A percentile compares a stretch with the other conserved stretches of the same genome.
These are phyloP conservation scores for Epichloe festucae DNA, from an alignment of 2,329 filamentous ascomycete species.

Conservation along the genomic window DNA sequence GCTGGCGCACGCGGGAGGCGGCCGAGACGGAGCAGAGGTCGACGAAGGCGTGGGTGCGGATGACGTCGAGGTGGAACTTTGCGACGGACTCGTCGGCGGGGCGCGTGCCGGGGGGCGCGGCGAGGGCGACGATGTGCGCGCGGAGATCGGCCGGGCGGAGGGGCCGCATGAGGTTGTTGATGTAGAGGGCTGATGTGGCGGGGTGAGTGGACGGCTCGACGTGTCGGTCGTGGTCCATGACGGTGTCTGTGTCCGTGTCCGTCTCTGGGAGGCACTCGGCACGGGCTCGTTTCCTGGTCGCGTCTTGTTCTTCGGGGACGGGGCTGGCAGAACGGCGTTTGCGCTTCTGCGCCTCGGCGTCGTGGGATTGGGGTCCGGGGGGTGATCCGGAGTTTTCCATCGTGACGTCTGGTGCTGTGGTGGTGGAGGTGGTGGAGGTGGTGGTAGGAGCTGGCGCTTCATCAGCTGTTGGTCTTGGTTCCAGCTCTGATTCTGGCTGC, in stretches of 20 bases:
- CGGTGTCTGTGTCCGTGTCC: not conserved
- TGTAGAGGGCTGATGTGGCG: conserved; percentile 70
- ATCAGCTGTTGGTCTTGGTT: not conserved
- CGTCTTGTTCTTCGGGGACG: conserved; percentile 37
- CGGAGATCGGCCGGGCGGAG: conserved; percentile 56
- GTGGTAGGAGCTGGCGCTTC: not conserved
- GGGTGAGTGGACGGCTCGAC: conserved; percentile 51
- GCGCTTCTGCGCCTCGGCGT: conserved; percentile 43
- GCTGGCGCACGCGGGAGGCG: conserved; percentile 63
- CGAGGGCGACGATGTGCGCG: conserved; percentile 56
- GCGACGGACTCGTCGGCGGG: conserved; percentile 42
- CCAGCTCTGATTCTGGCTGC: not conserved
- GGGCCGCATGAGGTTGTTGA: conserved; percentile 81
- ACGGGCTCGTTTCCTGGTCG: conserved; percentile 42
- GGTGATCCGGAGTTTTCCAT: not conserved
- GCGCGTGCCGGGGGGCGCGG: conserved; percentile 42
- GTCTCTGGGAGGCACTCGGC: conserved; percentile 9
- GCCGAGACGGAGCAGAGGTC: conserved; percentile 55
- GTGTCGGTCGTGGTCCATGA: conserved; percentile 22
- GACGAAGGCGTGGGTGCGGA: conserved; percentile 80
- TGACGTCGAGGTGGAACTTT: conserved; percentile 67
- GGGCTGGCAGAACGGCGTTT: conserved; percentile 55
- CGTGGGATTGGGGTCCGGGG: not conserved
- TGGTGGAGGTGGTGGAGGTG: not conserved
- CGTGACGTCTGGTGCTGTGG: not conserved